Percentiles rank a stretch among this genome's conserved stretches.
Conservation (phyloP, 2,329 filamentous ascomycete species). For the Peltaster fructicola region DNA sequence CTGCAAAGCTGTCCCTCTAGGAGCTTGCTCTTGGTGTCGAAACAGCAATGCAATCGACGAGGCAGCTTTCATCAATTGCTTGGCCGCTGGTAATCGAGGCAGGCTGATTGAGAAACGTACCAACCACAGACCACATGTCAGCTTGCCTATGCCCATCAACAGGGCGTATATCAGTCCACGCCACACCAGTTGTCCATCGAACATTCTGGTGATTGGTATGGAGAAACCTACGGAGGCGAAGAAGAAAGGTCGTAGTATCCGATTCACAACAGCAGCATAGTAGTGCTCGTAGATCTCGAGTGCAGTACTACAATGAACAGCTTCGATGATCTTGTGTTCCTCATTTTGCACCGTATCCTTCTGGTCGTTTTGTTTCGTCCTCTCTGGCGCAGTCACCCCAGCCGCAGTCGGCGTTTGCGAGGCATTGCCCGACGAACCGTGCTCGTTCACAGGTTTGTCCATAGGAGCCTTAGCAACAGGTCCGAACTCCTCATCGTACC, state of each 20-base stretch:
- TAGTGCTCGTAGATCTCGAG: conserved; percentile 28
- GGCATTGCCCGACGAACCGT: too few relatives aligned
- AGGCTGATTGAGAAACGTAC: conserved; percentile 23
- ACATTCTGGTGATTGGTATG: conserved; percentile 57
- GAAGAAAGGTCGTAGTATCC: conserved; percentile 52
- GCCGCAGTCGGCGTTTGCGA: too few relatives aligned
- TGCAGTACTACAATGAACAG: not conserved
- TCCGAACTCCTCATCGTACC: too few relatives aligned
- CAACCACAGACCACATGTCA: conserved; percentile 25
- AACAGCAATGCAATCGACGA: too few relatives aligned
- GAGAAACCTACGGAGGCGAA: conserved; percentile 64
- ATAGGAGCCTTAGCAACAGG: too few relatives aligned
- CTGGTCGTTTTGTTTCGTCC: too few relatives aligned
- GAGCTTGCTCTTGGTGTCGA: not conserved
- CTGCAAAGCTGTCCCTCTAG: not conserved
- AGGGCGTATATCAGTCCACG: conserved; percentile 53
- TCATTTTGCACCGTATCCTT: too few relatives aligned
- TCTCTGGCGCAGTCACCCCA: too few relatives aligned
- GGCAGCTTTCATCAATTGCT: too few relatives aligned
- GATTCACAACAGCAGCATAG: conserved; percentile 27
- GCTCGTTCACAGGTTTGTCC: too few relatives aligned
- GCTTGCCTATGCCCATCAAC: conserved; percentile 44
- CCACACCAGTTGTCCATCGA: conserved; percentile 47
- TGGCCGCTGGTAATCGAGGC: too few relatives aligned
- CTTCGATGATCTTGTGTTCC: not conserved